Evolutionary conservation across 192 early-diverging fungal genomes (phyloP), one percentile per base, ranked within the genome.

Genomic region (Linnemannia schmuckeri): DNA sequence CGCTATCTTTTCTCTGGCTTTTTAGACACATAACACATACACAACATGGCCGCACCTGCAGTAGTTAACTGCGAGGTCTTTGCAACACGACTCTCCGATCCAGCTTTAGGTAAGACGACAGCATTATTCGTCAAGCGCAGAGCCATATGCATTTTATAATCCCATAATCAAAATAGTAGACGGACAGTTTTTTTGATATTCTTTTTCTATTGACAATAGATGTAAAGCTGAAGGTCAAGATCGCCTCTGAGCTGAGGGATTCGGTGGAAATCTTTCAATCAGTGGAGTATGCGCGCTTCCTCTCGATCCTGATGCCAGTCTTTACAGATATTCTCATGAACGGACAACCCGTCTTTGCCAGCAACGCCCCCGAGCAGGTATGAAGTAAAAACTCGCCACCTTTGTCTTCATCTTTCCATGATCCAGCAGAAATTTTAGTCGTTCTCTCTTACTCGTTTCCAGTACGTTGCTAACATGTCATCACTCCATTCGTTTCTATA

Each of bases 241-340:
- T 97, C 78, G 95, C 95, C 4, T 93, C 89, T 70, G 97, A 98
- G 82, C 90, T 99, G 6, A 90, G 96, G 80, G 97, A 99, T 80
- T 96, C 96, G 38, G 95, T 98, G 3, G 98, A 99, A 86, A 90
- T 96, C 44, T 95, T 96, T 74, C 98, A 98, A 88, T 91, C 95
- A 4, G 90, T 93, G 52, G 97, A 99, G 81, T 96, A 96, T 85
- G 92, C 93, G 35, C 91, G 95, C 57, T 95, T 97, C 77, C 82
- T 98, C 22, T 85, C 93, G 13, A 92, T 93, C 33, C 81, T 98
- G 61, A 93, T 97, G 83, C 98, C 98, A 4, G 95, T 95, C 30
- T 97, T 99, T 79, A 87, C 90, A 33, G 91, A 94, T 76, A 93
- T 98, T 8, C 83, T 99, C 40, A 81, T 91, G 63, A 94, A 95